Evolutionary conservation across 805 yeast species (phyloP), one percentile per base, ranked within the genome.

Genomic region (Saccharomycopsis fibuligera): DNA sequence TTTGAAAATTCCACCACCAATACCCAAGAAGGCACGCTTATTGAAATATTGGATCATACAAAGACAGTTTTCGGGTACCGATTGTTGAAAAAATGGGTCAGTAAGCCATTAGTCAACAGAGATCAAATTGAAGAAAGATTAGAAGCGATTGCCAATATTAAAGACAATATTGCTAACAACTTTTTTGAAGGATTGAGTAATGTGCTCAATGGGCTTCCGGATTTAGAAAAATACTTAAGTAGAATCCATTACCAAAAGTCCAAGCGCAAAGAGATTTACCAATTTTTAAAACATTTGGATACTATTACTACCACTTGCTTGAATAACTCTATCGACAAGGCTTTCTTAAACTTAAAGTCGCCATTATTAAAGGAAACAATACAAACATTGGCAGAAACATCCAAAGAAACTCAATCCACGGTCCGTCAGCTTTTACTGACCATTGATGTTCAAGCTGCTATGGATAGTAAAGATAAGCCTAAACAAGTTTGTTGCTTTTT

Each of bases 41-140:
- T 86, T 14, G 86, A 95, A 89, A 68, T 87, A 2, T 57, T 93
- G 51, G 85, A 91, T 60, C 89, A 84, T 55, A 86, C 98, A 0
- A 66, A 78, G 30, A 86, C 98, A 0, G 70, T 74, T 25, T 83
- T 83, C 62, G 99, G 99, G 0, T 74, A 70, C 40, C 65, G 96
- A 47, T 57, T 78, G 50, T 62, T 93, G 12, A 69, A 72, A 25
- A 68, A 74, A 35, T 93, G 99, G 99, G 65, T 90, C 0, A 70
- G 79, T 1, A 69, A 73, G 51, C 99, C 99, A 1, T 68, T 90
- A 21, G 64, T 77, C 0, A 71, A 79, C 38, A 66, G 70, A 27
- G 69, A 65, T 1, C 65, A 66, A 6, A 83, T 93, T 2, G 71
- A 74, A 48, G 69, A 71, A n/a, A 71, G 99, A 23, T 65, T 75